A percentile compares a stretch with the other conserved stretches of the same genome.
phyloP scores from a whole-genome alignment of 495 filamentous ascomycete species.

The Aspergillus haitiensis region DNA sequence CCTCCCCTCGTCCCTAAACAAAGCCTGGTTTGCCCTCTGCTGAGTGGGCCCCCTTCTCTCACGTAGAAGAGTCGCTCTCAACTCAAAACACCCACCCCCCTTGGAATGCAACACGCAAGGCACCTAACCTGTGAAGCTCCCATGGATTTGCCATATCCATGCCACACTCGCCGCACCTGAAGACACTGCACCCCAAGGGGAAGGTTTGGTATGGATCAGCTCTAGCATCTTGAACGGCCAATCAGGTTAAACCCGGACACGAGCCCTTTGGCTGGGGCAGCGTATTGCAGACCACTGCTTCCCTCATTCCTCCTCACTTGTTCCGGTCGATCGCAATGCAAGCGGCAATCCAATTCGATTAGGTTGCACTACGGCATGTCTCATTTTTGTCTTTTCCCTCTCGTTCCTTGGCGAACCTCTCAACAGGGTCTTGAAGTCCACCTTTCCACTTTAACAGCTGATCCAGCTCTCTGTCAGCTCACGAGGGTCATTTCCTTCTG shows the following conservation, averaged over 20 bases:
- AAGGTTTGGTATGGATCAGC: constrained; percentile 38
- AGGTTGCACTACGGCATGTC: constrained; percentile 18
- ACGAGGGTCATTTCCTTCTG: not conserved
- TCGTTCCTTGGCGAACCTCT: not conserved
- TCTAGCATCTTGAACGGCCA: not conserved
- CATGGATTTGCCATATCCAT: constrained; percentile 8
- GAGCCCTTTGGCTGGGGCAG: not conserved
- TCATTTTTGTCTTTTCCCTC: not conserved
- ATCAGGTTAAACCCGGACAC: not conserved
- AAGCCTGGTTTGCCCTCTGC: constrained; percentile 11
- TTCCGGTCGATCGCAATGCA: constrained; percentile 18
- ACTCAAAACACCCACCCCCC: constrained; percentile 12
- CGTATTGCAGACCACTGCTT: constrained; percentile 5
- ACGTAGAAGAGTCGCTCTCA: constrained; percentile 15
- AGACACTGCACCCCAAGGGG: not conserved
- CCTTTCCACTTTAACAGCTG: not conserved
- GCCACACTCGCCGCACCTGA: constrained; percentile 1
- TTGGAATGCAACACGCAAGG: constrained; percentile 40
- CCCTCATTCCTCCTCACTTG: constrained; percentile 24
- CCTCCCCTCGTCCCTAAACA: constrained; percentile 12
- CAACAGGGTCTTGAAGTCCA: not conserved
- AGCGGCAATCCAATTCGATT: constrained; percentile 1
- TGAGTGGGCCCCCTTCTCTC: not conserved
- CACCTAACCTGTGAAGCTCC: constrained; percentile 8
- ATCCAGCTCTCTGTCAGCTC: not conserved